Percentiles rank a stretch among this genome's conserved stretches.
These are phyloP conservation scores for Discostella stelligeroides DNA, from an alignment of 108 stramenopile species.

Conservation along the genomic window DNA sequence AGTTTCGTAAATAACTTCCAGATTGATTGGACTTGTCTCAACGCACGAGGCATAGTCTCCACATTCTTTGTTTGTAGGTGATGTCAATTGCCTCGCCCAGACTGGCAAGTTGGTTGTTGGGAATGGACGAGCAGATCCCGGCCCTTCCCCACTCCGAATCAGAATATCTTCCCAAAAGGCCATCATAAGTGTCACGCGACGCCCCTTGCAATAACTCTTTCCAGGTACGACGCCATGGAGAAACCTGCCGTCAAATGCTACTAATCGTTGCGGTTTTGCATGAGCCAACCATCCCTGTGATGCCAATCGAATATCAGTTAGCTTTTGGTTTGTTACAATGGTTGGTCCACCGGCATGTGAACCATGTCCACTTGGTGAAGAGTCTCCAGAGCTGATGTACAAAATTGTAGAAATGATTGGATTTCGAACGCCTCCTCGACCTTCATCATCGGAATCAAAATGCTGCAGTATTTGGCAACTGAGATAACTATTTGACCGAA, in stretches of 20 bases:
- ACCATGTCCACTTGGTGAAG: not conserved
- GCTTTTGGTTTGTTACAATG: slow-evolving; percentile 78
- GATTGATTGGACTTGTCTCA: slow-evolving; percentile 43
- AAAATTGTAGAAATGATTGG: slow-evolving; percentile 80
- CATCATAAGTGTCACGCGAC: slow-evolving; percentile 89
- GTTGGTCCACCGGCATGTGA: slow-evolving; percentile 72
- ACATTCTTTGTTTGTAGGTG: not conserved
- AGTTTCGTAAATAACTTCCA: slow-evolving; percentile 67
- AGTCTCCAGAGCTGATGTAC: slow-evolving; percentile 51
- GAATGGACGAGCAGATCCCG: slow-evolving; percentile 73
- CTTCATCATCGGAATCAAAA: slow-evolving; percentile 91
- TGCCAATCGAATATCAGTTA: slow-evolving; percentile 53
- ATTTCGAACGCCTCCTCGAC: slow-evolving; percentile 72
- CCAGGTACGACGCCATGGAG: slow-evolving; percentile 93
- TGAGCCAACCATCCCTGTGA: slow-evolving; percentile 74
- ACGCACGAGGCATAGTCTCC: slow-evolving; percentile 11
- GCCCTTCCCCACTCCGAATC: slow-evolving; percentile 50
- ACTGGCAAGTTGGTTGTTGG: slow-evolving; percentile 30
- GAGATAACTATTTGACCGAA: not conserved
- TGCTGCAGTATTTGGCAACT: slow-evolving; percentile 40
- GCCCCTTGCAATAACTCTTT: slow-evolving; percentile 50
- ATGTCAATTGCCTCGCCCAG: slow-evolving; percentile 30
- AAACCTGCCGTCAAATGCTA: slow-evolving; percentile 82
- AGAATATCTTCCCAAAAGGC: slow-evolving; percentile 87
- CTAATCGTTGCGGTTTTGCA: slow-evolving; percentile 62